phyloP scores from a whole-genome alignment of 768 basidiomycete genomes.

The Phylloporus arenicola region DNA sequence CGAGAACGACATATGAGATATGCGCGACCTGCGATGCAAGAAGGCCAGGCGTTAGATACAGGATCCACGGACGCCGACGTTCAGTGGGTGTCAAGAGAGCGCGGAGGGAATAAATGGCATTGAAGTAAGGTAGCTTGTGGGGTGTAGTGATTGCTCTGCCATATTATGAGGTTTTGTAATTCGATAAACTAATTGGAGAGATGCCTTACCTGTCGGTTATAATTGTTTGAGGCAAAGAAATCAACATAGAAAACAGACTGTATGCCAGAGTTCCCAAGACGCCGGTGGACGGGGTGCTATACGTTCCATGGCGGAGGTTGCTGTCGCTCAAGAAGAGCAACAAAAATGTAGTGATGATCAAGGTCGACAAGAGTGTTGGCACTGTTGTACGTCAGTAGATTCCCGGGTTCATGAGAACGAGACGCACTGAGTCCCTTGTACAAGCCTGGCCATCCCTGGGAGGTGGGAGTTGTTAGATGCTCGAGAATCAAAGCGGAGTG shows the following conservation, averaged over 20 bases:
- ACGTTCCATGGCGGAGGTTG: constrained; percentile 56
- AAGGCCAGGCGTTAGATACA: constrained; percentile 75
- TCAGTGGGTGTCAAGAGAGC: constrained; percentile 78
- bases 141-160: constrained; percentile 79
- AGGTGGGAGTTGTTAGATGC: neutral
- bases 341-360: constrained; percentile 53
- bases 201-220: constrained; percentile 65
- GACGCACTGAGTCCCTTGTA: constrained; percentile 72
- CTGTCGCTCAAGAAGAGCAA: constrained; percentile 54
- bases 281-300: constrained; percentile 58
- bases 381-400: constrained; percentile 42
- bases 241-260: constrained; percentile 57
- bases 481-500: neutral
- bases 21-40: constrained; percentile 40
- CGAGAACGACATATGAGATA: constrained; percentile 41
- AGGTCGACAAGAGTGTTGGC: constrained; percentile 45
- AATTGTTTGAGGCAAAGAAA: constrained; percentile 65
- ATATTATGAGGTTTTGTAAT: constrained; percentile 1
- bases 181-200: neutral
- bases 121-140: constrained; percentile 63
- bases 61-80: constrained; percentile 68
- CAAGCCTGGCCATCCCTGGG: constrained; percentile 63
- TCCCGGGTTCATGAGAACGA: constrained; percentile 17
- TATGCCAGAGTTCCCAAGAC: constrained; percentile 60
- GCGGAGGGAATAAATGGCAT: constrained; percentile 53